phyloP scores from a whole-genome alignment of 768 basidiomycete genomes.

The Boletus rufocinnamomeus region DNA sequence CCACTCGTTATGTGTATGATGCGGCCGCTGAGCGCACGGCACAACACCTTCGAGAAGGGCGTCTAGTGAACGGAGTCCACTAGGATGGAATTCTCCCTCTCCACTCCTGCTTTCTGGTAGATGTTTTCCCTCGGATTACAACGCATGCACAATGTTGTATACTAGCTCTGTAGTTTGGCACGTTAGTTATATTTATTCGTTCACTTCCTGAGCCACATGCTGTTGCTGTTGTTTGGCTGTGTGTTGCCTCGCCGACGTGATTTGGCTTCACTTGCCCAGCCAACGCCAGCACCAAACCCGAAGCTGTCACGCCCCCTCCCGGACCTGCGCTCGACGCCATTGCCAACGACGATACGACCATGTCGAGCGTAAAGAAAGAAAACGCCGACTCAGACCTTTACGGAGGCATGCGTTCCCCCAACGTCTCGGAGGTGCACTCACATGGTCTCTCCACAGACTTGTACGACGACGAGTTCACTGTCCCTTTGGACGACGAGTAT shows the following conservation, averaged over 20 bases:
- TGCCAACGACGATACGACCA: slow-evolving; percentile 5
- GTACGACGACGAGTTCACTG: slow-evolving; percentile 49
- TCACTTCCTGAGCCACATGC: slow-evolving; percentile 13
- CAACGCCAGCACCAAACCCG: slow-evolving; percentile 2
- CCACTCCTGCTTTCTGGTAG: slow-evolving; percentile 12
- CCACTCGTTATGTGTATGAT: slow-evolving; percentile 84
- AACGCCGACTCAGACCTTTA: slow-evolving; percentile 45
- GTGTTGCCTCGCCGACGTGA: slow-evolving; percentile 12
- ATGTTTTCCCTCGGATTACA: slow-evolving; percentile 14
- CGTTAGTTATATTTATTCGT: slow-evolving; percentile 28
- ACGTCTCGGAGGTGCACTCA: slow-evolving; percentile 2
- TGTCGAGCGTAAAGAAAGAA: slow-evolving; percentile 31
- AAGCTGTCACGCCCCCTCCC: neutral
- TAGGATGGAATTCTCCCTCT: slow-evolving; percentile 21
- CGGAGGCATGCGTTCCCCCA: slow-evolving; percentile 41
- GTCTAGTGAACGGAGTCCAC: slow-evolving; percentile 49
- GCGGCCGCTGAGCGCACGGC: slow-evolving; percentile 82
- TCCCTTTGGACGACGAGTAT: slow-evolving; percentile 35
- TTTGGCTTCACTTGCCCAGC: slow-evolving; percentile 10
- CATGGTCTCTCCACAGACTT: slow-evolving; percentile 41
- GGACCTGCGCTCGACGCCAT: neutral
- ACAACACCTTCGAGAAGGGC: slow-evolving; percentile 53
- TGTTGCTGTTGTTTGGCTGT: slow-evolving; percentile 29
- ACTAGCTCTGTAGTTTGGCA: slow-evolving; percentile 27
- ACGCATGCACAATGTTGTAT: slow-evolving; percentile 28